Base-by-base conservation (phyloP, 2,329 filamentous ascomycete species). In the Trichophaea hybrida region DNA sequence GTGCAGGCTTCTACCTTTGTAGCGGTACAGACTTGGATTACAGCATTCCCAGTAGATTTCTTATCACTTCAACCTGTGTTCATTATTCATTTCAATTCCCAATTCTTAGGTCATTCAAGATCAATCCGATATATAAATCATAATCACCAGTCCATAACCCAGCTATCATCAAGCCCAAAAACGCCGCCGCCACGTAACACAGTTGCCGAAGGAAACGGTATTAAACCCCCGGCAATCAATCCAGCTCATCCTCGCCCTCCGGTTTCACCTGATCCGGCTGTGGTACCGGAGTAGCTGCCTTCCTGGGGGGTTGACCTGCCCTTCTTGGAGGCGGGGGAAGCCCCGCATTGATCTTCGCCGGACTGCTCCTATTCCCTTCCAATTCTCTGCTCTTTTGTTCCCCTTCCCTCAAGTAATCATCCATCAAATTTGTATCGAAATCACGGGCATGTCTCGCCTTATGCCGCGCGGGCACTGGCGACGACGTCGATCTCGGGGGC, bases 401-500 rank as follows among this genome's bases (percentile, higher is more conserved):
- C 48, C 73, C 73, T 65, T 75, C 74, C 48, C 71, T 71, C 68
- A 75, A 74, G 55, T 75, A 75, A 51, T 74, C 73, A 61, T 75
- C 74, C 62, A 75, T 69, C 49, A 67, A 58, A n/a, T 63, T 61
- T 6, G 43, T 15, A 37, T 64, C 69, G 55, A 59, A 64, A 60
- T 71, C 71, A 57, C 71, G 71, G 43, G 65, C 69, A 59, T 69
- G 68, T 62, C 50, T 55, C 33, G 35, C 37, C 38, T 54, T 63
- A 58, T 61, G 58, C 44, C 50, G 62, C 2, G 61, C 59, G 31
- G 58, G 49, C 48, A 55, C 54, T 32, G 61, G 43, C 7, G 64
- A 59, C 24, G 58, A 10, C 4, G 64, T 59, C 12, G 59, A 54
- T 32, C 62, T 61, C 15, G 65, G 51, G 1, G 51, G 60, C n/a